A percentile compares a stretch with the other conserved stretches of the same genome.
Evolutionary conservation across 2,329 filamentous ascomycete species (phyloP).

Genomic region (Beauveria varroae): DNA sequence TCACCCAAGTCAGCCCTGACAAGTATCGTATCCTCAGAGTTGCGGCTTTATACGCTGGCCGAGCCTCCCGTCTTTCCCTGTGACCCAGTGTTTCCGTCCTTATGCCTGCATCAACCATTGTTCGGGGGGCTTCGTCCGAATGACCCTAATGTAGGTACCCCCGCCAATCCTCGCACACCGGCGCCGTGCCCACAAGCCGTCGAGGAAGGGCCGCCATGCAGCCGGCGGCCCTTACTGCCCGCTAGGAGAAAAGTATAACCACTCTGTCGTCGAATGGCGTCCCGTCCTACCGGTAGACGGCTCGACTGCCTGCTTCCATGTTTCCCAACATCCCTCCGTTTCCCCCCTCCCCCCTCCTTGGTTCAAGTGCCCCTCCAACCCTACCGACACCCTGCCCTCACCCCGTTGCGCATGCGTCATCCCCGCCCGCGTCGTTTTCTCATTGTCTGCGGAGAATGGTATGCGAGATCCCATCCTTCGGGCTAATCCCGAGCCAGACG

Average conservation of each 20-base stretch:
- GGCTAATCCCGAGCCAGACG: not conserved
- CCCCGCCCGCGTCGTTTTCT: not conserved
- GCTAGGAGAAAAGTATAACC: not conserved
- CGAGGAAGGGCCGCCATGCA: conserved; percentile 1
- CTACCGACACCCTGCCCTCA: not conserved
- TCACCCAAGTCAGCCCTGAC: not conserved
- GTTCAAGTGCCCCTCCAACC: not conserved
- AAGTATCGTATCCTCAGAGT: not conserved
- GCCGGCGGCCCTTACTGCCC: not conserved
- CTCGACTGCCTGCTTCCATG: not conserved
- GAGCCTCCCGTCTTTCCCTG: not conserved
- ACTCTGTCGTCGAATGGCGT: not conserved
- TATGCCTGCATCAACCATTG: not conserved
- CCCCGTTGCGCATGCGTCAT: conserved; percentile 11
- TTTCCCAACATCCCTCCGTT: not conserved
- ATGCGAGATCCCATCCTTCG: not conserved
- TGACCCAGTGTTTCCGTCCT: conserved; percentile 1
- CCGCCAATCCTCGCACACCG: not conserved
- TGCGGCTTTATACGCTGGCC: not conserved
- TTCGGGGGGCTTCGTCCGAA: conserved; percentile 5
- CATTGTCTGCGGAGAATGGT: not conserved
- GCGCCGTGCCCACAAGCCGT: not conserved
- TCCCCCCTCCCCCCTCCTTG: not conserved
- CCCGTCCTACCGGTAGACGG: not conserved
- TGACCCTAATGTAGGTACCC: conserved; percentile 9